A percentile compares a stretch with the other conserved stretches of the same genome.
Conservation (phyloP, 1,284 basidiomycete species). For the Vanrija humicola region DNA sequence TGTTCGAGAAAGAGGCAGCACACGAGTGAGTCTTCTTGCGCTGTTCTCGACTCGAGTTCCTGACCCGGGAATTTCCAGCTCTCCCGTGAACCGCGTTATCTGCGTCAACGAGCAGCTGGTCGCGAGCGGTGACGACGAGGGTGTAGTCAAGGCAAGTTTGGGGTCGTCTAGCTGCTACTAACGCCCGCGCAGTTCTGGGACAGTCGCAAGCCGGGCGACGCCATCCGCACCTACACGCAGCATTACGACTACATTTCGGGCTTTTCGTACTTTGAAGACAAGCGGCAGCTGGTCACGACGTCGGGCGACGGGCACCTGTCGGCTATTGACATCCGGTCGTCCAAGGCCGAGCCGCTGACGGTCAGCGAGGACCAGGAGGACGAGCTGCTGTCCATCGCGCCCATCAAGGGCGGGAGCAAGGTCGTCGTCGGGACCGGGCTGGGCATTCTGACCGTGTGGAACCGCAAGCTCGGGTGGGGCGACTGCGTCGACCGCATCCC, state of each 20-base stretch:
- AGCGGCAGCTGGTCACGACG: constrained; percentile 76
- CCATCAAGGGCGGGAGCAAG: constrained; percentile 79
- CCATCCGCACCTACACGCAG: constrained; percentile 69
- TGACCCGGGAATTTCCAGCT: constrained; percentile 52
- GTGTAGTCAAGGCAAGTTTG: constrained; percentile 74
- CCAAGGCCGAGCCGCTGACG: constrained; percentile 65
- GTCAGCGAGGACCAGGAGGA: constrained; percentile 95
- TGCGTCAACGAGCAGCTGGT: constrained; percentile 65
- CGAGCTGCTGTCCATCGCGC: constrained; percentile 76
- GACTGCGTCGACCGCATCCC: constrained; percentile 85
- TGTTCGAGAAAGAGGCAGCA: constrained; percentile 1
- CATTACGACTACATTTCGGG: constrained; percentile 96
- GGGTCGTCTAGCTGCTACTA: neutral
- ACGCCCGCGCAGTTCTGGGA: constrained; percentile 71
- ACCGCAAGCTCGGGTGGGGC: constrained; percentile 76
- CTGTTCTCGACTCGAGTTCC: neutral
- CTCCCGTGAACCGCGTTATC: constrained; percentile 78
- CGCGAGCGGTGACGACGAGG: constrained; percentile 87
- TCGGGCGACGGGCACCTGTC: constrained; percentile 92
- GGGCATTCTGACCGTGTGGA: constrained; percentile 88
- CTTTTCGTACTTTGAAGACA: constrained; percentile 79
- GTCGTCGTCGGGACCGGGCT: constrained; percentile 84
- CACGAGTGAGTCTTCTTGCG: constrained; percentile 3
- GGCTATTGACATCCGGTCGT: constrained; percentile 80
- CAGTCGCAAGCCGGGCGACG: constrained; percentile 59